These are phyloP conservation scores for Pichia cactophila DNA, from an alignment of 1,139 yeast genomes.

Conservation along the genomic window DNA sequence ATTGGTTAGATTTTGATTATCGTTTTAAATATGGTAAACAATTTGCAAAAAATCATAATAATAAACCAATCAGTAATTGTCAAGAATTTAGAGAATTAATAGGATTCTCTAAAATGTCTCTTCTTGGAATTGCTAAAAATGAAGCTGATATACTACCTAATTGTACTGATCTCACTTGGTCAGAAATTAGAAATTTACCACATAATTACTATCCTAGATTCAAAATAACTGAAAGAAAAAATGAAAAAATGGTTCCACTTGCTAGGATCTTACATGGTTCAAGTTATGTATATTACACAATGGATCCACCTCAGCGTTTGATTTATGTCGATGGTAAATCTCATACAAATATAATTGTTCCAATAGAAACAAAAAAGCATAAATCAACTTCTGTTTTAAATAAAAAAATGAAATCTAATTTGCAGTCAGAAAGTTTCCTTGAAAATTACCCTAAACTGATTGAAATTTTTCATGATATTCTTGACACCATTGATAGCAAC, in stretches of 20 bases:
- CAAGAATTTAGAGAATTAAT: constrained; percentile 14
- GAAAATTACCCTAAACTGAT: not conserved
- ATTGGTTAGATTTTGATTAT: constrained; percentile 24
- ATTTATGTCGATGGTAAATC: constrained; percentile 16
- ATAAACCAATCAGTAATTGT: constrained; percentile 15
- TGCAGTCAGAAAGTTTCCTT: not conserved
- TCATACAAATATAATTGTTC: constrained; percentile 6
- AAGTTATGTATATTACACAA: constrained; percentile 18
- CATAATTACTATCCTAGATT: constrained; percentile 19
- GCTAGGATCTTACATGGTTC: constrained; percentile 25
- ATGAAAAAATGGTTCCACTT: constrained; percentile 15
- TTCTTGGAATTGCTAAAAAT: not conserved
- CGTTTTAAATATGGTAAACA: constrained; percentile 19
- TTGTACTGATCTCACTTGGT: constrained; percentile 14
- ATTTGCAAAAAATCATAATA: constrained; percentile 14
- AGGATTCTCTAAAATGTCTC: constrained; percentile 9
- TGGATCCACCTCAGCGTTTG: constrained; percentile 21
- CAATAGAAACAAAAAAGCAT: not conserved
- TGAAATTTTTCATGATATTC: constrained; percentile 4
- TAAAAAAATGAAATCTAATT: not conserved
- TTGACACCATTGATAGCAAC: not conserved
- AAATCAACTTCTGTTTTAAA: not conserved
- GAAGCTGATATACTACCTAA: not conserved
- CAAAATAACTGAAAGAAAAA: constrained; percentile 14
- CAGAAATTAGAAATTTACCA: constrained; percentile 10